These are phyloP conservation scores for Saturnispora ahearnii DNA, from an alignment of 805 yeast species.

Conservation along the genomic window DNA sequence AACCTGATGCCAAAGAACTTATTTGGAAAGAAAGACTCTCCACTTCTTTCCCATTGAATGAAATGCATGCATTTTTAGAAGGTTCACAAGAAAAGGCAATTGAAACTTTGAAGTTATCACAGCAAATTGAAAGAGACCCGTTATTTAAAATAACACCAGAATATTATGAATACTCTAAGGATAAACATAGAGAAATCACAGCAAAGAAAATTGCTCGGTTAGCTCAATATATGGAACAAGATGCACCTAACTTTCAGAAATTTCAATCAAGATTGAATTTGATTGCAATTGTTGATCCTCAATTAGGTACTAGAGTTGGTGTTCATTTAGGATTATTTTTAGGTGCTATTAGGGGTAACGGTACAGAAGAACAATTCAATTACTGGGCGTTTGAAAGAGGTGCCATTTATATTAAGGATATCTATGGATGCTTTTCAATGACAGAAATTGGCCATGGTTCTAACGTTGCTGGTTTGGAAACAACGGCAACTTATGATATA, in stretches of 20 bases:
- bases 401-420: conserved; percentile 46
- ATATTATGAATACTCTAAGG: conserved; percentile 51
- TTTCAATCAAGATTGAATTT: conserved; percentile 53
- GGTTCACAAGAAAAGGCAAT: conserved; percentile 37
- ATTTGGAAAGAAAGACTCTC: conserved; percentile 38
- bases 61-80: conserved; percentile 50
- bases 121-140: conserved; percentile 61
- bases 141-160: conserved; percentile 43
- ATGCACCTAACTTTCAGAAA: conserved; percentile 30
- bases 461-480: conserved; percentile 86
- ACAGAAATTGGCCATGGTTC: conserved; percentile 92
- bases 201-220: conserved; percentile 54
- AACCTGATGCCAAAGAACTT: conserved; percentile 29
- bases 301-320: conserved; percentile 72
- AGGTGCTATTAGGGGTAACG: conserved; percentile 76
- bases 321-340: conserved; percentile 83
- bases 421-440: conserved; percentile 89
- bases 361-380: conserved; percentile 71
- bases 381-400: conserved; percentile 77
- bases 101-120: conserved; percentile 40
- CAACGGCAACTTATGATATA: conserved; percentile 76
- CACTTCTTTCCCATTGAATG: conserved; percentile 35
- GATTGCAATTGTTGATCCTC: conserved; percentile 66
- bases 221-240: conserved; percentile 46
- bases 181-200: conserved; percentile 49